phyloP scores from a whole-genome alignment of 331 rosid species.

The Malus hybrid region DNA sequence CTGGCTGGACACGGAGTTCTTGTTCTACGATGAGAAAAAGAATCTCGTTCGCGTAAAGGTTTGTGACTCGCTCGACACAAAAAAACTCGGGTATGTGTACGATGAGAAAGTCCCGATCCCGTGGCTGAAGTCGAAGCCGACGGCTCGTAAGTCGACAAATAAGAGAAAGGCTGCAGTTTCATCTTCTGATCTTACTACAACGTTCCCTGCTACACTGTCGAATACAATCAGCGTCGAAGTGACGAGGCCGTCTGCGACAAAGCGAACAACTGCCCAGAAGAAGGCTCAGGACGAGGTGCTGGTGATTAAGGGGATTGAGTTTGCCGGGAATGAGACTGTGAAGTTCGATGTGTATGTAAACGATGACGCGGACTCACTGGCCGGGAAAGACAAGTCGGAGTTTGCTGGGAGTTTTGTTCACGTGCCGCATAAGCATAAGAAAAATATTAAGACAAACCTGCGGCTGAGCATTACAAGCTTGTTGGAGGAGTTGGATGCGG shows the following conservation, averaged over 20 bases:
- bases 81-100: conserved; percentile 43
- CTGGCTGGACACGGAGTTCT: conserved; percentile 54
- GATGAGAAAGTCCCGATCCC: conserved; percentile 47
- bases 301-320: conserved; percentile 53
- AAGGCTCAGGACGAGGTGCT: conserved; percentile 60
- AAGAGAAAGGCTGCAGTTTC: conserved; percentile 20
- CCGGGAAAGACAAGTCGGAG: conserved; percentile 35
- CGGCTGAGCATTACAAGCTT: conserved; percentile 42
- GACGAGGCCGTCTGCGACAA: conserved; percentile 36
- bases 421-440: conserved; percentile 44
- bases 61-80: conserved; percentile 47
- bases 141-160: conserved; percentile 22
- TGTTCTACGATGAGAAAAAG: conserved; percentile 72
- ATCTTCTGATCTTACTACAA: not conserved
- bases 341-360: conserved; percentile 67
- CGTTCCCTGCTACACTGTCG: conserved; percentile 39
- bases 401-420: conserved; percentile 73
- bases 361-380: conserved; percentile 48
- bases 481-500: conserved; percentile 66
- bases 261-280: conserved; percentile 49
- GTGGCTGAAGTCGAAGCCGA: conserved; percentile 57
- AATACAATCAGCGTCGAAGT: conserved; percentile 29
- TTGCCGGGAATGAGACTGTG: conserved; percentile 17
- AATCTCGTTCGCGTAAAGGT: conserved; percentile 54
- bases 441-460: conserved; percentile 24